Evolutionary conservation across 2,329 filamentous ascomycete genomes (phyloP), one percentile per base, ranked within the genome.

Genomic region (Penicillium polonicum): DNA sequence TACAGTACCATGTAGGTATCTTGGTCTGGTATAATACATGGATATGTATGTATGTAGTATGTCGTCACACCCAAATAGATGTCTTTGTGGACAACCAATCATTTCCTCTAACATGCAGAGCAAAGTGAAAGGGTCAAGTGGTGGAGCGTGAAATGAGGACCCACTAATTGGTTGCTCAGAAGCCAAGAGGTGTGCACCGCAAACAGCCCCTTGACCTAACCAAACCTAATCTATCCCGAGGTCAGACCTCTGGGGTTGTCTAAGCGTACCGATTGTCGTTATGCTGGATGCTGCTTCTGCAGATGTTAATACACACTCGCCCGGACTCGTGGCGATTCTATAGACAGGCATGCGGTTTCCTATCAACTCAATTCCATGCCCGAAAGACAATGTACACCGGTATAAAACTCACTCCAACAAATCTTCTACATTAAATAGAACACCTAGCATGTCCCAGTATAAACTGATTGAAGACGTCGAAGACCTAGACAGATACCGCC

Each of bases 401-500:
- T 27, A 42, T 19, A 33, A 15, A 19, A 7, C 15, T 19, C 5
- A 3, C 3, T 10, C 36, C 4, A 33, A 10, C n/a, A 8, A 17
- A 39, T 41, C n/a, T 29, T n/a, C 19, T 39, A 13, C 48, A 6
- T 12, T 4, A 6, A 21, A 35, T 15, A 48, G n/a, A 33, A 36
- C 9, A 41, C 31, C 25, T 23, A n/a, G 48, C 13, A 61, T 43
- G 41, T 4, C 38, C 3, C 49, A 54, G 36, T 60, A 58, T 48
- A 46, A 12, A 31, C 21, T 56, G 15, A 45, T 58, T 41, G 54
- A 55, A 21, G 13, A 44, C 12, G 31, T 44, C 8, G 58, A 67
- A 60, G 55, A 61, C 12, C 46, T 64, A 0, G 53, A 59, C 4
- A 48, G 36, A 19, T 63, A 63, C 19, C 13, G 48, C 1, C 55